Base-by-base conservation (phyloP, 225 moss, liverwort and hornwort genomes). In the Sphagnum contortum region DNA sequence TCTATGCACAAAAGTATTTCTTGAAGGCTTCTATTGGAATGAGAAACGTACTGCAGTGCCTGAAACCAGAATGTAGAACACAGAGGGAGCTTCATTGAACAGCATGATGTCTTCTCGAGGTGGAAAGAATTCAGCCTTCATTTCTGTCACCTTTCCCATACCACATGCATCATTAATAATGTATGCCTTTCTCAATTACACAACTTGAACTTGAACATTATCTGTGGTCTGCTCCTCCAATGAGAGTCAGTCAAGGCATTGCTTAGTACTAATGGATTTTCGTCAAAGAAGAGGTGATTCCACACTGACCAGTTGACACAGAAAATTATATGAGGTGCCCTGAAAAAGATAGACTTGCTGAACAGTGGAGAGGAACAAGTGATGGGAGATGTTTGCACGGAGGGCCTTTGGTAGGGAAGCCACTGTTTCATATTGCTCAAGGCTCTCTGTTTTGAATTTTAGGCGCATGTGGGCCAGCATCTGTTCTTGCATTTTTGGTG, bases 71-170 rank as follows among this genome's bases (percentile, higher is more conserved):
- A 98, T 82, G 70, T 92, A 98, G 68, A 98, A 83, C 66, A 89
- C 93, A n/a, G 98, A 87, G 61, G 98, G 98, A 45, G 93, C 90
- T 74, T 93, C 93, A 55, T 93, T 93, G 52, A 85, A 77, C 47
- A 87, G 70, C 49, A 98, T 91, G 6, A 98, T 80, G 45, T 93
- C 93, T 68, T 93, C 93, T 55, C 77, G 76, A 47, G 93, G 93
- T 64, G 93, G 93, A 70, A 85, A 93, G 62, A 91, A 98, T 55
- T 98, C 93, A 6, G 83, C 89, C 76, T 77, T 89, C 98, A 93
- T 89, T 76, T 91, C 93, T 64, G 90, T 73, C 50, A 98, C 92
- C 95, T 95, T 70, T 47, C 51, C 47, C 67, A 59, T 29, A 29
- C 29, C 29, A 29, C 29, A 29, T 29, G 29, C 29, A 29, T 29